Base-by-base conservation (phyloP, 306 rosid species). In the Medicago arabica region DNA sequence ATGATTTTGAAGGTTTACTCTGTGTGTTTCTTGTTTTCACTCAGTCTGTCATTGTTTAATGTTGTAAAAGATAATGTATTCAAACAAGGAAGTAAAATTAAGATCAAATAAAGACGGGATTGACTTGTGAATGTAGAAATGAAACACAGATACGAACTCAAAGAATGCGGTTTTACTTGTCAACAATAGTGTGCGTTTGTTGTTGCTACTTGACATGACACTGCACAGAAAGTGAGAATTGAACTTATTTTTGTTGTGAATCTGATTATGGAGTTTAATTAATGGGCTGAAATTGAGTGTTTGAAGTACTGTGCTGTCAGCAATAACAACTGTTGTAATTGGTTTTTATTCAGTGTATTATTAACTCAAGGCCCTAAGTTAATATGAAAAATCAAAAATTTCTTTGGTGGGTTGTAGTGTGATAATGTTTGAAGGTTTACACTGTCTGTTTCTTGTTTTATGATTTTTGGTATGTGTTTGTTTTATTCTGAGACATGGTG, bases 391-490 rank as follows among this genome's bases (percentile, higher is more conserved):
- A 14, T 53, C 1, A 4, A 3, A 16, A 53, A 16, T 8, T 63
- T 16, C 23, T n/a, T 63, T 36, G n/a, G 9, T 63, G 16, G 55
- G 34, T 44, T 15, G 17, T 25, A 43, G 21, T 17, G 36, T 10
- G 17, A 28, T 14, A 38, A 17, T 67, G 74, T 25, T 8, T 64
- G 49, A 53, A 2, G 60, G 44, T 68, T 68, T 75, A 53, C 58
- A 7, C 58, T 16, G 17, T 53, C 12, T 8, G 11, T 53, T 53
- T 8, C 25, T 17, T 53, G 2, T n/a, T 39, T 50, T 7, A 16
- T 49, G 59, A 50, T 21, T 49, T 3, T 54, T 54, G 9, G 6
- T 54, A 8, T 18, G 4, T 7, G 34, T 66, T 54, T 39, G 28
- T 62, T 40, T 21, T 1, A 31, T 73, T 36, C 3, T 76, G 16